Evolutionary conservation across 371 early-diverging fungal species (phyloP), one percentile per base, ranked within the genome.

Genomic region (Haplosporangium sp.): DNA sequence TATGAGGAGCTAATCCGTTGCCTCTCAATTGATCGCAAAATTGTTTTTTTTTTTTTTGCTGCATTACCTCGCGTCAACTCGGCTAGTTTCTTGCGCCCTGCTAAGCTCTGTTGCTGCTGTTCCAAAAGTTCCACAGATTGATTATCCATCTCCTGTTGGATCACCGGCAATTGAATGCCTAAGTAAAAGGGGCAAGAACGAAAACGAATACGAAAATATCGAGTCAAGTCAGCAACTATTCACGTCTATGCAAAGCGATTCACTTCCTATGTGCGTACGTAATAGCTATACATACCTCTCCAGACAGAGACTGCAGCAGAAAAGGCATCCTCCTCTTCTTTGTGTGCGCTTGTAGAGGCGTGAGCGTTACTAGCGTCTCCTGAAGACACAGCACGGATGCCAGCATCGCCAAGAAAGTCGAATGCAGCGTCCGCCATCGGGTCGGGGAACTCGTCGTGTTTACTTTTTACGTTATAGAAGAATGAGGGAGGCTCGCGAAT

Each of bases 51-150:
- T 16, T 18, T 16, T 13, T 10, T 50, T 18, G n/a, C 8, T 50
- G 20, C 9, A 55, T 58, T 84, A 92, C 94, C 93, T 88, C 95
- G 91, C 48, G 97, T 97, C 72, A 92, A 87, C 62, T 96, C 96
- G 10, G 97, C 95, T 5, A 97, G 85, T 61, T 87, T 88, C 79
- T 95, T 96, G 65, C 97, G 86, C 18, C 73, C 79, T 23, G 79
- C 88, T 6, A 94, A 74, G 2, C 90, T 87, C 67, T 92, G 90
- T 69, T 93, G 93, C 72, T 96, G 96, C 73, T 94, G 93, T 67
- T 94, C 94, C 48, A 96, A 87, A 47, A 96, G 90, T 18, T 87
- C 86, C 16, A 93, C 80, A 10, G 94, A 92, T 46, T 95, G 90
- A 14, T 87, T 85, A 67, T 95, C 96, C 54, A 95, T 88, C 23